Base-by-base conservation (phyloP, 2,329 filamentous ascomycete genomes). In the Rutstroemia sp. region DNA sequence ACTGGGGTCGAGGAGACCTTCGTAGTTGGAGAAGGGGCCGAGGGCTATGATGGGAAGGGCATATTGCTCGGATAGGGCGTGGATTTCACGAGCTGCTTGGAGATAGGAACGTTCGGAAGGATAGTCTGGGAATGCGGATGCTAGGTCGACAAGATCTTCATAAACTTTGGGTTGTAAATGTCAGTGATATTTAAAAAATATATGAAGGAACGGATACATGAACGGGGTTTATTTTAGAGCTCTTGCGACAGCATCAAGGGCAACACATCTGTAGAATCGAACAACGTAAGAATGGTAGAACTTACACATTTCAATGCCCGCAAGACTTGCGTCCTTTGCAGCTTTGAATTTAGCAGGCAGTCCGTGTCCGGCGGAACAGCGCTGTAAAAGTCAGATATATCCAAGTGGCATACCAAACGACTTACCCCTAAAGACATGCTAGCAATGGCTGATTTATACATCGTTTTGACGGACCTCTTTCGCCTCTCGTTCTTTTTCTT, bases 1-100 rank as follows among this genome's bases (percentile, higher is more conserved):
- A 16, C 70, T 63, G 9, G 86, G 76, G 69, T 90, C 82, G 5
- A 83, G 58, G 0, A 91, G 76, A 1, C 88, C 89, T 62, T 92
- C 89, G 71, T 87, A 91, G 71, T 89, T 82, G 73, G 81, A 80
- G 68, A 92, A 92, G 0, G 89, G 89, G 4, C 85, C 77, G 61
- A 66, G 57, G 19, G 56, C 63, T 27, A 89, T 76, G 62, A 89
- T 80, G 9, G 73, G 65, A 21, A 89, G 76, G 34, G 68, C 70
- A 25, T 81, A 75, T 2, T 75, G 72, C 23, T 75, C 69, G 70
- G 84, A 88, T 45, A 89, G 75, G 0, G 71, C 65, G 25, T 75
- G 75, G 57, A 88, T 78, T 49, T 78, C 71, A 3, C 71, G 68
- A 25, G 87, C 85, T 1, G 86, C 86, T 5, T 73, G 66, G 19